phyloP scores from a whole-genome alignment of 768 basidiomycete species.

The Sarcodon aspratus region DNA sequence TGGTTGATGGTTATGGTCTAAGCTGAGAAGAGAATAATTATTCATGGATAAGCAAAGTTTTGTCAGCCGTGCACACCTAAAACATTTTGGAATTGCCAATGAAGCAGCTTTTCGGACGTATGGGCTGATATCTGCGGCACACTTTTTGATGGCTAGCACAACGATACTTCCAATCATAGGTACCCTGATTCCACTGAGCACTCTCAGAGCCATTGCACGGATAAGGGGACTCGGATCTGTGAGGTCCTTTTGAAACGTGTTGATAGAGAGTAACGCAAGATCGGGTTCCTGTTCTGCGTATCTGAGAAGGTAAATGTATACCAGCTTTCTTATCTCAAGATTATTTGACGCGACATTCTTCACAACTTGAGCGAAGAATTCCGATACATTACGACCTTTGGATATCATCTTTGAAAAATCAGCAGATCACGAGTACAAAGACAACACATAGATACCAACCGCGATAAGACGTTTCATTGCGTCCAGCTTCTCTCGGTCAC shows the following conservation, averaged over 20 bases:
- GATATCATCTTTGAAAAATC: conserved; percentile 61
- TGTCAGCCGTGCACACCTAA: conserved; percentile 38
- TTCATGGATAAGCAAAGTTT: conserved; percentile 5
- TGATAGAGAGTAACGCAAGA: conserved; percentile 90
- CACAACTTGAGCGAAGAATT: conserved; percentile 94
- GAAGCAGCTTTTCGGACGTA: conserved; percentile 93
- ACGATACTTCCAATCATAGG: conserved; percentile 82
- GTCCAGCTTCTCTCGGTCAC: conserved; percentile 85
- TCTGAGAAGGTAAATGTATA: conserved; percentile 93
- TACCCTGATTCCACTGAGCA: conserved; percentile 85
- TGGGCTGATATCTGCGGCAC: conserved; percentile 83
- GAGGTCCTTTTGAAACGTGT: conserved; percentile 96
- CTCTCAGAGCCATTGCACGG: conserved; percentile 90
- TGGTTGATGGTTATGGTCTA: conserved; percentile 63
- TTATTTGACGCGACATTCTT: conserved; percentile 92
- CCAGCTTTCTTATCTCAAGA: conserved; percentile 91
- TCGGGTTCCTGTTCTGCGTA: conserved; percentile 93
- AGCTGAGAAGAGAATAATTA: conserved; percentile 28
- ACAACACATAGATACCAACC: conserved; percentile 35
- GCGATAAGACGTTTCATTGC: conserved; percentile 94
- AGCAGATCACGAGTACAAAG: neutral
- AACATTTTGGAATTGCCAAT: conserved; percentile 78
- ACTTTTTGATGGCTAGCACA: conserved; percentile 84
- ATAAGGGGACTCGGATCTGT: conserved; percentile 89
- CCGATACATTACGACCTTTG: conserved; percentile 82